A percentile compares a stretch with the other conserved stretches of the same genome.
Conservation (phyloP, 306 rosid species). For the Sicyos baderoa region DNA sequence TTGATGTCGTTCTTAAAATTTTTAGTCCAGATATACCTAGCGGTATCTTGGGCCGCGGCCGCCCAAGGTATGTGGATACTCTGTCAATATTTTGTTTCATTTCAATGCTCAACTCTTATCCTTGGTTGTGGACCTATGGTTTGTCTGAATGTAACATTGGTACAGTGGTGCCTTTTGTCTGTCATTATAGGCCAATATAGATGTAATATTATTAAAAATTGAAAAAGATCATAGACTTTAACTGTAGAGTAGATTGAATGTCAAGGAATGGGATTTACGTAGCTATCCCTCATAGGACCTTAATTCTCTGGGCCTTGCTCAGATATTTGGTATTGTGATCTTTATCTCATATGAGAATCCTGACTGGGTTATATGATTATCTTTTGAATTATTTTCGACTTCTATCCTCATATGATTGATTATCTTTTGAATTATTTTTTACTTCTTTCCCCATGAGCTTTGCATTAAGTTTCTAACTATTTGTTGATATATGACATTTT, state of each 20-base stretch:
- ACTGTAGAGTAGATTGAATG: background rate
- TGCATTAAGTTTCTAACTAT: background rate
- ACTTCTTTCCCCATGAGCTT: background rate
- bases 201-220: background rate
- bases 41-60: slow-evolving; percentile 40
- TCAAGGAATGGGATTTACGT: background rate
- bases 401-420: background rate
- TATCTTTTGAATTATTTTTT: background rate
- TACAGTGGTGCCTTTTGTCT: background rate
- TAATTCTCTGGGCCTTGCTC: background rate
- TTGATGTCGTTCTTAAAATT: slow-evolving; percentile 56
- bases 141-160: background rate
- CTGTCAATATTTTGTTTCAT: background rate
- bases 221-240: no score
- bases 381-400: background rate
- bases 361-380: background rate
- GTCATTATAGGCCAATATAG: no score
- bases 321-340: background rate
- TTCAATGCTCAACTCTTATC: background rate
- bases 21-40: slow-evolving; percentile 72
- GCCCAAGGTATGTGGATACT: slow-evolving; percentile 68
- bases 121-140: background rate
- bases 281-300: background rate
- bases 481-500: background rate
- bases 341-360: background rate